Evolutionary conservation across 495 filamentous ascomycete genomes (phyloP), one percentile per base, ranked within the genome.

Genomic region (Aspergillus haitiensis): DNA sequence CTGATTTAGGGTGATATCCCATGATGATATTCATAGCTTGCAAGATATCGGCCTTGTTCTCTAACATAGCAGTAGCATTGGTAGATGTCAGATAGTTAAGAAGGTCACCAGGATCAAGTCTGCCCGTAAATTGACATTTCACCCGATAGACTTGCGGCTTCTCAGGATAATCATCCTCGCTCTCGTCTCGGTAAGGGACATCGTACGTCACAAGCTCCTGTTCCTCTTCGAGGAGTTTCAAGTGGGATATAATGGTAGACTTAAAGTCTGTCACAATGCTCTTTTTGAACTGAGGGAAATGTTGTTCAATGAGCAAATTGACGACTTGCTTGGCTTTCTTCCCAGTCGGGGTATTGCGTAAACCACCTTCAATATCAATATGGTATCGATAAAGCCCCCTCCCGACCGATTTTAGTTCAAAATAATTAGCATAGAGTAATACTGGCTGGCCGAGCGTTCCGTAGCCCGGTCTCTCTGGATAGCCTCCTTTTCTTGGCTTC

Each of bases 381-480:
- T 73, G 67, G 56, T 79, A 75, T 45, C 75, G 74, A 55, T 67
- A 84, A 44, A 62, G 66, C 16, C 55, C 62, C 45, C 63, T 75
- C 61, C 59, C 78, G 32, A 64, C 60, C 0, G 71, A 66, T 21
- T 74, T 72, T 21, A 90, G 55, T 3, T 79, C 71, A 61, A 89
- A 83, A 58, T 87, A 88, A 67, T 90, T 90, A 37, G 87, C 78
- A 77, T 82, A 88, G 0, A 90, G 74, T 7, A 70, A 67, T 5
- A 86, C 73, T 15, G 67, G 51, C 7, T 35, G 68, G 15, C 88
- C 88, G 12, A 59, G 59, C 1, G 74, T 84, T 42, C 86, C 86
- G 65, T 81, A 88, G 4, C 75, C 80, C n/a, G 88, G 87, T 7
- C 87, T 81, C 31, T 70, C 58, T 10, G 68, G 66, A 45, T 61